Percentiles rank a stretch among this genome's conserved stretches.
These are phyloP conservation scores for Cutaneotrichosporon sp. DNA, from an alignment of 1,284 basidiomycete genomes.

Conservation along the genomic window DNA sequence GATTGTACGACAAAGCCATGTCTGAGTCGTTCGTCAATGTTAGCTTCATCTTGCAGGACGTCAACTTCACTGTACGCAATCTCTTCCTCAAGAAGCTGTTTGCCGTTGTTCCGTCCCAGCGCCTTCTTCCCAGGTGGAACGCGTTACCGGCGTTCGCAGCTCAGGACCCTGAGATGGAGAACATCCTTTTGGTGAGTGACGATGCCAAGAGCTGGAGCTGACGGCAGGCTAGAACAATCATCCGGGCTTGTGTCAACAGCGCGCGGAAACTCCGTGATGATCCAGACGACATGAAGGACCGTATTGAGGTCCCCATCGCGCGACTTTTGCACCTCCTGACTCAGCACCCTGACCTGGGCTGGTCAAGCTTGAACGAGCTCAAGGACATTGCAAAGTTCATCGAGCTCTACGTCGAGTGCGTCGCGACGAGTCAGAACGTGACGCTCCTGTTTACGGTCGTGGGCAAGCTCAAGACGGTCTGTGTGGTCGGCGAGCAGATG, in stretches of 20 bases:
- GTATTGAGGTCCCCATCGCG: constrained; percentile 79
- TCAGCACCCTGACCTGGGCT: constrained; percentile 68
- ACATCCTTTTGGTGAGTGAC: constrained; percentile 50
- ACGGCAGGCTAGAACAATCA: constrained; percentile 33
- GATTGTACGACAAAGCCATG: constrained; percentile 64
- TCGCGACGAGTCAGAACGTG: constrained; percentile 74
- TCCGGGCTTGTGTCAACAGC: constrained; percentile 20
- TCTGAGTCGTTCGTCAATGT: constrained; percentile 66
- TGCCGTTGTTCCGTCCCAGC: constrained; percentile 61
- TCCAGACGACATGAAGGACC: constrained; percentile 59
- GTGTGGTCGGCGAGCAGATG: constrained; percentile 51
- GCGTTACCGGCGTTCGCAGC: constrained; percentile 83
- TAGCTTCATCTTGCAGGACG: constrained; percentile 78
- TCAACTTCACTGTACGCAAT: constrained; percentile 80
- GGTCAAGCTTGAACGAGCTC: constrained; percentile 59
- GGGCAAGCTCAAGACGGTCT: constrained; percentile 77
- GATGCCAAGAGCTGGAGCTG: not conserved
- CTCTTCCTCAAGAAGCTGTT: constrained; percentile 74
- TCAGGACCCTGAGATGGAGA: constrained; percentile 84
- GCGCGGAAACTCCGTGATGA: constrained; percentile 47
- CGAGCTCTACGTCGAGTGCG: constrained; percentile 77
- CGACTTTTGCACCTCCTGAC: constrained; percentile 83
- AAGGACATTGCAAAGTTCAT: constrained; percentile 81
- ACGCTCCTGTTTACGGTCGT: constrained; percentile 80
- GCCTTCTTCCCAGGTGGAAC: constrained; percentile 72